Conservation (phyloP, 2,329 filamentous ascomycete species). For the Volutella citrinella region DNA sequence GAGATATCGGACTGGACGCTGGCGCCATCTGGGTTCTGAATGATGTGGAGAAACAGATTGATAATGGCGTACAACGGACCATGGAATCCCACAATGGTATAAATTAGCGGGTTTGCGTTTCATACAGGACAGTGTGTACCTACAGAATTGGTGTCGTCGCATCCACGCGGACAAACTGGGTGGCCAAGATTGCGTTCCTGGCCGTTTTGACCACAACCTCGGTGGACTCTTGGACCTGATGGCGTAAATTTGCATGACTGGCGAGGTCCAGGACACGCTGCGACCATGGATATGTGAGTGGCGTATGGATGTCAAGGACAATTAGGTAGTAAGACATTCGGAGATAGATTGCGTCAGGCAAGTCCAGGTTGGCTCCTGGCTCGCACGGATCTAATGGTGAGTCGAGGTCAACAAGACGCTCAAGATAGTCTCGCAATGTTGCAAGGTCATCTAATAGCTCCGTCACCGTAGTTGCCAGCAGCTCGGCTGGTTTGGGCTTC, state of each 20-base stretch:
- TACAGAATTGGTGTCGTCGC: slow-evolving; percentile 1
- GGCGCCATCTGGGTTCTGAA: neutral
- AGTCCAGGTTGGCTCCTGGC: neutral
- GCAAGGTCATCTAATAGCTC: neutral
- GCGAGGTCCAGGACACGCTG: neutral
- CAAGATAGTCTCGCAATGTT: neutral
- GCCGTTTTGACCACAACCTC: neutral
- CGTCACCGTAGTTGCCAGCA: neutral
- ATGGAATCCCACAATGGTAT: neutral
- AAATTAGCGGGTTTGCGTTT: neutral
- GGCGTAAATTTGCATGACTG: neutral
- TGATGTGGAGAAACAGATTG: neutral
- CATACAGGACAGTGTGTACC: no score
- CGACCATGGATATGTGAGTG: slow-evolving; percentile 1
- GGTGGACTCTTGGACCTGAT: neutral
- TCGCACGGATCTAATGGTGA: neutral
- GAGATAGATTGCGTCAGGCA: neutral
- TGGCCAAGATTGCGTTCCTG: neutral
- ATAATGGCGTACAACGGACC: slow-evolving; percentile 1
- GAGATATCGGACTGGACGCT: slow-evolving; percentile 1
- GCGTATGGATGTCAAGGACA: neutral
- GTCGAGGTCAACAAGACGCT: neutral
- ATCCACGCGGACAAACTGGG: neutral
- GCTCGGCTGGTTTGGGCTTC: neutral
- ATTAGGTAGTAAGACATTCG: slow-evolving; percentile 1